Evolutionary conservation across 768 basidiomycete genomes (phyloP).

Genomic region (Mycena chlorophos): DNA sequence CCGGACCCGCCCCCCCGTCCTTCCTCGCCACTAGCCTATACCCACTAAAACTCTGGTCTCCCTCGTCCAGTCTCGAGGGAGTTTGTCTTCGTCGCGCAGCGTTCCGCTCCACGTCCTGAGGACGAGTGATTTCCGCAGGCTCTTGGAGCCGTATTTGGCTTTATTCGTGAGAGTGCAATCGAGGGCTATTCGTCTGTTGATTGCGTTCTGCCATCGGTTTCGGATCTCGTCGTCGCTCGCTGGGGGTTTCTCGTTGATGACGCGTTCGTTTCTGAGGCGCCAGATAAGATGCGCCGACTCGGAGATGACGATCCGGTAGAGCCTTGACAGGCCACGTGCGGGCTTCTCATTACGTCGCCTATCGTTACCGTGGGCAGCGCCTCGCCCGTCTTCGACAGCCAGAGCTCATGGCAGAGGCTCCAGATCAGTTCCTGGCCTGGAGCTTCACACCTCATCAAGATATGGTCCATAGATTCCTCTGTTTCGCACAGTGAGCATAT

Average conservation of each 20-base stretch:
- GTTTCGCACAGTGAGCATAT: not conserved
- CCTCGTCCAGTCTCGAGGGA: slow-evolving; percentile 16
- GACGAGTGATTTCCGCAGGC: slow-evolving; percentile 6
- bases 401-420: not conserved
- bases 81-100: slow-evolving; percentile 11
- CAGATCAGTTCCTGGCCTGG: not conserved
- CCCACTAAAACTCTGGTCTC: slow-evolving; percentile 29
- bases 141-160: slow-evolving; percentile 9
- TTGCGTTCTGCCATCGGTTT: slow-evolving; percentile 16
- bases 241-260: not conserved
- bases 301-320: slow-evolving; percentile 9
- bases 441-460: not conserved
- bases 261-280: slow-evolving; percentile 3
- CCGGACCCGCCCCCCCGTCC: not conserved
- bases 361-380: not conserved
- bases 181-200: slow-evolving; percentile 20
- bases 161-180: slow-evolving; percentile 15
- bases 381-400: not conserved
- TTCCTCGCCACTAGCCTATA: slow-evolving; percentile 13
- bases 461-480: not conserved
- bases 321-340: not conserved
- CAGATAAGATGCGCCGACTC: slow-evolving; percentile 16
- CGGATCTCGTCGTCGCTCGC: slow-evolving; percentile 5
- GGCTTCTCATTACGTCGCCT: slow-evolving; percentile 4
- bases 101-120: slow-evolving; percentile 19